These are phyloP conservation scores for Aaosphaeria arxii DNA, from an alignment of 2,329 filamentous ascomycete species.

Conservation along the genomic window DNA sequence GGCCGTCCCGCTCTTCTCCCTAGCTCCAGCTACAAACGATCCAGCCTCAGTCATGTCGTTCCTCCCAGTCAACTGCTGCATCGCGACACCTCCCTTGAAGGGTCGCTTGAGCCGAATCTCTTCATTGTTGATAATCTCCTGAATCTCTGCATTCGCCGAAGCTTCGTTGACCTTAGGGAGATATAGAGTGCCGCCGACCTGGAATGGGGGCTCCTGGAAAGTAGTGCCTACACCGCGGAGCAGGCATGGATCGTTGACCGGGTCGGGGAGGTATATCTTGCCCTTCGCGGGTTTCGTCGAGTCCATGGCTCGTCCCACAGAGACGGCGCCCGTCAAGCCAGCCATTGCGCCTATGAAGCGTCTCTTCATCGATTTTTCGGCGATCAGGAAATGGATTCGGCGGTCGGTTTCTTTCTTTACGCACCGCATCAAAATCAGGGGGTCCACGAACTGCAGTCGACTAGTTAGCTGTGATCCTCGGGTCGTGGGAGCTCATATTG, in stretches of 20 bases:
- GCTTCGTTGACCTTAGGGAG: conserved; percentile 80
- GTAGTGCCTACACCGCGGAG: conserved; percentile 77
- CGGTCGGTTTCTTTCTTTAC: conserved; percentile 83
- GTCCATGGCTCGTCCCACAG: conserved; percentile 91
- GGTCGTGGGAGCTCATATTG: background rate
- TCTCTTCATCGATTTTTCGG: conserved; percentile 90
- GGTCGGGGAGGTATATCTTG: conserved; percentile 84
- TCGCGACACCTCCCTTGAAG: conserved; percentile 72
- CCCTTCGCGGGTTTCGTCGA: conserved; percentile 76
- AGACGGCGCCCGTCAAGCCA: conserved; percentile 79
- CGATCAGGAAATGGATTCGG: conserved; percentile 88
- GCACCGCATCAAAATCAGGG: conserved; percentile 86
- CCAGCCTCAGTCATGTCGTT: conserved; percentile 68
- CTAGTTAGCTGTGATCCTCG: conserved; percentile 5
- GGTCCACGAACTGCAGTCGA: conserved; percentile 77
- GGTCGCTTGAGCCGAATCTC: conserved; percentile 84
- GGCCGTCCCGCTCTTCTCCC: conserved; percentile 50
- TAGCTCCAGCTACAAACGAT: conserved; percentile 55
- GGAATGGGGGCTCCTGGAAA: conserved; percentile 61
- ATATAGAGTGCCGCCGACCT: conserved; percentile 73
- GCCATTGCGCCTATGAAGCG: conserved; percentile 86
- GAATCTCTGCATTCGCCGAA: conserved; percentile 80
- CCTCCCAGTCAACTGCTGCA: conserved; percentile 79
- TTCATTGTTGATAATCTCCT: conserved; percentile 73
- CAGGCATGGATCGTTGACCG: conserved; percentile 77